A percentile compares a stretch with the other conserved stretches of the same genome.
Conservation (phyloP, 2,329 filamentous ascomycete species). For the Rhexocercosporidium sp. region DNA sequence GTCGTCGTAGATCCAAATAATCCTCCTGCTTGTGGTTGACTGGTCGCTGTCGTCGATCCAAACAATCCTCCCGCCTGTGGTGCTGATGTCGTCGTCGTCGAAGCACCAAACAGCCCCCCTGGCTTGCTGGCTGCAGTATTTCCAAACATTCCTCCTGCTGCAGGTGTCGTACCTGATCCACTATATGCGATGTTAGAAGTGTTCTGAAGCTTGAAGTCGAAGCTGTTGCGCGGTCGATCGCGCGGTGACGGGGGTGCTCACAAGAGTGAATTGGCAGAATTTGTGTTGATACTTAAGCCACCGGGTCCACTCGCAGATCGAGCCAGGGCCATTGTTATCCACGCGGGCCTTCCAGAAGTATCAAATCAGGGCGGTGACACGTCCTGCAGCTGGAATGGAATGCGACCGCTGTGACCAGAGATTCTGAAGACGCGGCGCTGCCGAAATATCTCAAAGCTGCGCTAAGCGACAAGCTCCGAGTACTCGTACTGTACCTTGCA, state of each 20-base stretch:
- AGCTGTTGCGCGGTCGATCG: slow-evolving; percentile 20
- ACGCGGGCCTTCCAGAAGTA: slow-evolving; percentile 12
- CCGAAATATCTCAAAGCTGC: slow-evolving; percentile 23
- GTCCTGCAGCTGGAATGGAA: slow-evolving; percentile 14
- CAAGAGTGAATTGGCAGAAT: slow-evolving; percentile 62
- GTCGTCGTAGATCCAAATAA: slow-evolving; percentile 41
- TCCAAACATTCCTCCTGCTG: slow-evolving; percentile 36
- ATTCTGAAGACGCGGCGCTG: slow-evolving; percentile 20
- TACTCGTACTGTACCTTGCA: slow-evolving; percentile 18
- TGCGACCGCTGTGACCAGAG: slow-evolving; percentile 16
- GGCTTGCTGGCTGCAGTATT: slow-evolving; percentile 26
- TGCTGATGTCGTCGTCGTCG: slow-evolving; percentile 28
- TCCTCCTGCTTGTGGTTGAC: slow-evolving; percentile 36
- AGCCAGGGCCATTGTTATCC: slow-evolving; percentile 43
- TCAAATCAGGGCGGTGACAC: slow-evolving; percentile 11
- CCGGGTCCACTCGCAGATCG: slow-evolving; percentile 65
- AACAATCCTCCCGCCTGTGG: slow-evolving; percentile 42
- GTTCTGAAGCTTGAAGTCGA: slow-evolving; percentile 4
- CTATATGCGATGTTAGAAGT: slow-evolving; percentile 32
- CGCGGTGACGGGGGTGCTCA: slow-evolving; percentile 43
- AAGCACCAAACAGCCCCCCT: slow-evolving; percentile 39
- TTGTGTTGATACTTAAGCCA: slow-evolving; percentile 68
- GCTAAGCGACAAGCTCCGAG: slow-evolving; percentile 31
- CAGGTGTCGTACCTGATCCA: slow-evolving; percentile 35
- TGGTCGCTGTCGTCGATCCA: slow-evolving; percentile 35